These are phyloP conservation scores for Arthrobotrys megalospora DNA, from an alignment of 2,329 filamentous ascomycete genomes.

Conservation along the genomic window DNA sequence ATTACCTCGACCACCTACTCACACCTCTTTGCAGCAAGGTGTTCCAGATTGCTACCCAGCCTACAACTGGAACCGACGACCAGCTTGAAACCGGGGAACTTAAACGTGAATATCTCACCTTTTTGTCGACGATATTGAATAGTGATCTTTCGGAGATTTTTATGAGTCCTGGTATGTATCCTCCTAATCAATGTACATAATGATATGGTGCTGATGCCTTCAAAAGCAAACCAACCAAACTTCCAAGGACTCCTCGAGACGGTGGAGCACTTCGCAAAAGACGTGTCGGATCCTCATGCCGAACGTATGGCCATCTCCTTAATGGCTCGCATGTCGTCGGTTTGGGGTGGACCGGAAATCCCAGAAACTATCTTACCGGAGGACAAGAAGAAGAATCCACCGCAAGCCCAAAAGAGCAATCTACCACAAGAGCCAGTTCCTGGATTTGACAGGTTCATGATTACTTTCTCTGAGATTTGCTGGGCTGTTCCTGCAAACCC, in stretches of 20 bases:
- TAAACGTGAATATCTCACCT: constrained; percentile 93
- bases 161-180: constrained; percentile 78
- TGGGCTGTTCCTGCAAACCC: constrained; percentile 89
- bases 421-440: constrained; percentile 74
- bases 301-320: constrained; percentile 85
- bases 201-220: constrained; percentile 14
- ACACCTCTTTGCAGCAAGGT: constrained; percentile 91
- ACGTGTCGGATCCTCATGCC: constrained; percentile 77
- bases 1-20: constrained; percentile 88
- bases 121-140: constrained; percentile 88
- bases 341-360: constrained; percentile 91
- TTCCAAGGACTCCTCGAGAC: constrained; percentile 91
- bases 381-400: constrained; percentile 66
- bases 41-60: constrained; percentile 85
- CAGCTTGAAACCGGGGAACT: constrained; percentile 94
- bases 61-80: constrained; percentile 91
- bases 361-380: constrained; percentile 66
- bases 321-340: constrained; percentile 83
- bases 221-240: constrained; percentile 81
- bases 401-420: constrained; percentile 69
- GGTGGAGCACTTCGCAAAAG: constrained; percentile 86
- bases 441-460: constrained; percentile 91
- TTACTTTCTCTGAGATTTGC: constrained; percentile 87
- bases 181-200: not conserved
- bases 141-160: constrained; percentile 91